A percentile compares a stretch with the other conserved stretches of the same genome.
Conservation (phyloP, 768 basidiomycete species). For the Rhodotorula diobovata region DNA sequence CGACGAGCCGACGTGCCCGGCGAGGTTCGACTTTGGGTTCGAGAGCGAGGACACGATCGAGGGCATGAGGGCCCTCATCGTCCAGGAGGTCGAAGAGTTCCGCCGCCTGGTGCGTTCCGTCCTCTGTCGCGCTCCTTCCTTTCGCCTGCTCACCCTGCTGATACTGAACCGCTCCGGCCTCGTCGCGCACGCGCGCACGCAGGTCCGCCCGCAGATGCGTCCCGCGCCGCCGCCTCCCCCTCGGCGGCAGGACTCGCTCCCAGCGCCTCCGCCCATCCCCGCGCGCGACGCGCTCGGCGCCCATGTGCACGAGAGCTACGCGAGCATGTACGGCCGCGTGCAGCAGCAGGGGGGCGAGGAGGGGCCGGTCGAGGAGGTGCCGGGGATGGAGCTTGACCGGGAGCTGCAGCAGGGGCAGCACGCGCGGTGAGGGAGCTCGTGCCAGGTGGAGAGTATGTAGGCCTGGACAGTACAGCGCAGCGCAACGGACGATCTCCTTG, state of each 20-base stretch:
- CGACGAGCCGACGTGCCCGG: constrained; percentile 28
- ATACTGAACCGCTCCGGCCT: background rate
- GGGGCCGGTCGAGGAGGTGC: constrained; percentile 62
- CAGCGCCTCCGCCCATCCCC: constrained; percentile 61
- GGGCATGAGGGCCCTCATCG: constrained; percentile 93
- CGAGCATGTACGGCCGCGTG: constrained; percentile 40
- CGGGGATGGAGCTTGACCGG: constrained; percentile 75
- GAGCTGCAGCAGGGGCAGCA: constrained; percentile 53
- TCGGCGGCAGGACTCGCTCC: background rate
- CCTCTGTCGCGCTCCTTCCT: background rate
- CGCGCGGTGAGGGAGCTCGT: too few relatives aligned
- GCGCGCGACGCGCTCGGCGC: constrained; percentile 77
- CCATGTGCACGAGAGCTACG: constrained; percentile 64
- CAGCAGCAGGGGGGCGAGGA: constrained; percentile 58
- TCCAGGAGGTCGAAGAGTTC: constrained; percentile 86
- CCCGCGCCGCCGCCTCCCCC: background rate
- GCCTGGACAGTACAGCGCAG: too few relatives aligned
- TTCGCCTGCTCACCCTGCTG: background rate
- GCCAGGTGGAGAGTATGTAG: too few relatives aligned
- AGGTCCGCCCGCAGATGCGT: constrained; percentile 2
- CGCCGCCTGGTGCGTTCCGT: constrained; percentile 70
- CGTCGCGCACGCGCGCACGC: constrained; percentile 18
- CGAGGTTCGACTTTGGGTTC: constrained; percentile 90
- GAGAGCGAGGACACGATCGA: constrained; percentile 95
- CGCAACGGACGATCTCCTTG: too few relatives aligned